Evolutionary conservation across 768 basidiomycete genomes (phyloP), one percentile per base, ranked within the genome.

Genomic region (Gloeopeniophorella convolvens): DNA sequence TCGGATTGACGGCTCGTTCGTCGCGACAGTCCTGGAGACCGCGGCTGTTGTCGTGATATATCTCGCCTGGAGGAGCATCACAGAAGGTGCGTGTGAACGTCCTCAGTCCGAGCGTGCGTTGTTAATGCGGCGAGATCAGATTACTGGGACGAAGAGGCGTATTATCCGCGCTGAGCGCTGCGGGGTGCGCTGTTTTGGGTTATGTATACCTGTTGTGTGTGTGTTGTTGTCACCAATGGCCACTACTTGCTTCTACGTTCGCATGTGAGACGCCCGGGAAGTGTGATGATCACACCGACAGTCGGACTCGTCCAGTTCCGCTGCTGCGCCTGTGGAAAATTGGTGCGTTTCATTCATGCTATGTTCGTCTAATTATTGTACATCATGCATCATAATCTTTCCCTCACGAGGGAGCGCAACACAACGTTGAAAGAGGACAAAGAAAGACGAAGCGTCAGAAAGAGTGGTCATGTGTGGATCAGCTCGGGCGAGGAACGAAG

Each of bases 31-130:
- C 4, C 70, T 95, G 39, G 89, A 95, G 62, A 89, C 89, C 0
- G 81, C 77, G 1, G 68, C 85, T 0, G 79, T 95, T 1, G 76
- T 70, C 10, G 68, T 78, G 3, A 55, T 95, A 16, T 92, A 79
- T 64, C 62, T 82, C 13, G 90, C 79, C n/a, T 95, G 93, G 93
- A 73, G 73, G 66, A 83, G 83, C 63, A 89, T 93, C 50, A 93
- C 91, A 15, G 91, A 94, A 80, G 88, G 89, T 83, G 50, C 42
- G 77, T 70, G 35, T 5, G 27, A 18, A 1, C 11, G 0, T 44
- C 43, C 2, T n/a, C 24, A 15, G 11, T 23, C 2, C 7, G 37
- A 11, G 15, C 20, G 26, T 20, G 11, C 11, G 11, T 5, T 45
- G 12, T 43, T 54, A 33, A 57, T 26, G 10, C 39, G 2, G 18